Conservation (phyloP, 371 early-diverging fungal genomes). For the Mucor mucedo region DNA sequence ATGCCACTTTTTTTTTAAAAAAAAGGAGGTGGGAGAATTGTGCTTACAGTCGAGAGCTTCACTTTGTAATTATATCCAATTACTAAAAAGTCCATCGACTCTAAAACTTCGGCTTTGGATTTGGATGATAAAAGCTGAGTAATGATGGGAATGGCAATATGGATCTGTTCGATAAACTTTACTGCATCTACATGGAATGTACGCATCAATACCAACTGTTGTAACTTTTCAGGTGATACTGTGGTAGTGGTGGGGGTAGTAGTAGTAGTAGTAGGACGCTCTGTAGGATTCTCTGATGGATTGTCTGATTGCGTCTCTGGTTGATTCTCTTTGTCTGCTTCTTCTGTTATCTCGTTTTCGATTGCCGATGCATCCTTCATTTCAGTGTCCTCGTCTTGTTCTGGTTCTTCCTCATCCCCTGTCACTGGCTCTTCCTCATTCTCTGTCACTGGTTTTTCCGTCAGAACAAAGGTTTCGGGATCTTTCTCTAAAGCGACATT, state of each 20-base stretch:
- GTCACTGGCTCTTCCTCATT: background rate
- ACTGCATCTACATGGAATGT: slow-evolving; percentile 89
- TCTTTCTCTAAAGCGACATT: slow-evolving; percentile 22
- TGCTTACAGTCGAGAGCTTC: slow-evolving; percentile 71
- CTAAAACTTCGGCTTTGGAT: slow-evolving; percentile 89
- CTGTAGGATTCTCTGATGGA: slow-evolving; percentile 7
- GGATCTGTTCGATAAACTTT: slow-evolving; percentile 79
- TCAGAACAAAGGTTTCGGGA: slow-evolving; percentile 7
- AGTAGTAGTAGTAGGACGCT: background rate
- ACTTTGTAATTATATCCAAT: slow-evolving; percentile 82
- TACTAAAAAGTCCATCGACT: slow-evolving; percentile 94
- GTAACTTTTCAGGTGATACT: slow-evolving; percentile 57
- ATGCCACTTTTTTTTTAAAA: too few relatives aligned
- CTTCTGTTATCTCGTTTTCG: slow-evolving; percentile 19
- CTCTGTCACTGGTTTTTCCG: slow-evolving; percentile 5
- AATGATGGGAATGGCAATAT: slow-evolving; percentile 73
- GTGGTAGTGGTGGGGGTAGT: slow-evolving; percentile 14
- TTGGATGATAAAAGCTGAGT: slow-evolving; percentile 87
- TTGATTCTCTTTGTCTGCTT: slow-evolving; percentile 26
- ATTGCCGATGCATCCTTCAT: slow-evolving; percentile 22
- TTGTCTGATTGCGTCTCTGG: slow-evolving; percentile 9
- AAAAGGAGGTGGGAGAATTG: too few relatives aligned
- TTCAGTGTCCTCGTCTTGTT: slow-evolving; percentile 12
- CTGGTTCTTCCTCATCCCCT: slow-evolving; percentile 1
- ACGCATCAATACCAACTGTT: slow-evolving; percentile 66